Evolutionary conservation across 306 rosid genomes (phyloP), one percentile per base, ranked within the genome.

Genomic region (Lotus japonicus): DNA sequence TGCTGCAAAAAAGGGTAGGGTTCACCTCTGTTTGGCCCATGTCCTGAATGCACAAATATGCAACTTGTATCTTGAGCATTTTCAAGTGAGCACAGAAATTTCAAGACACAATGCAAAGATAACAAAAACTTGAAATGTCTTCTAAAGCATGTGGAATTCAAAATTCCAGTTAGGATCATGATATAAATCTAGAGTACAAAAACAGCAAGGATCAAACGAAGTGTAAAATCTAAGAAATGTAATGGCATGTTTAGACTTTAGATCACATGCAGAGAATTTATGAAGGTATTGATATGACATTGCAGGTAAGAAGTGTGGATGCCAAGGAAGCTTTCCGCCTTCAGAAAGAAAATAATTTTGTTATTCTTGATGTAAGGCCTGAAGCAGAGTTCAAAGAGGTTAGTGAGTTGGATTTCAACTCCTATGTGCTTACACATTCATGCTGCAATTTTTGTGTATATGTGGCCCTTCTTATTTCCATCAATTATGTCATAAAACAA

Each of bases 381-480:
- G 97, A 81, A 84, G 96, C 96, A 71, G 99, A 94, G 71, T 94
- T 83, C 74, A 90, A 88, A 80, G 96, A 90, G 96, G 99, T 92
- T 21, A 64, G 82, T 66, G 53, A 19, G 9, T 21, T 8, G 9
- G 10, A 11, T 56, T 61, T 54, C 42, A 48, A 57, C 19, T 41
- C 17, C 49, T 41, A 36, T 21, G 26, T 63, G 52, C 58, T 39
- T 66, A 50, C 35, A 16, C 53, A 57, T 58, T 70, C 42, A 64
- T 35, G 33, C 11, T 75, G 58, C 53, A 23, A n/a, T 53, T 16
- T 21, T 68, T 58, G 26, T 44, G 68, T 58, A 9, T 72, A 14
- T 45, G 28, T 10, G 57, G 50, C 35, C 64, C 55, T 73, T 41
- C 56, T 39, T 12, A 41, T 68, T 68, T 26, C 39, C 58, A 62